Evolutionary conservation across 495 filamentous ascomycete species (phyloP), one percentile per base, ranked within the genome.

Genomic region (Bryoglossum gracile): DNA sequence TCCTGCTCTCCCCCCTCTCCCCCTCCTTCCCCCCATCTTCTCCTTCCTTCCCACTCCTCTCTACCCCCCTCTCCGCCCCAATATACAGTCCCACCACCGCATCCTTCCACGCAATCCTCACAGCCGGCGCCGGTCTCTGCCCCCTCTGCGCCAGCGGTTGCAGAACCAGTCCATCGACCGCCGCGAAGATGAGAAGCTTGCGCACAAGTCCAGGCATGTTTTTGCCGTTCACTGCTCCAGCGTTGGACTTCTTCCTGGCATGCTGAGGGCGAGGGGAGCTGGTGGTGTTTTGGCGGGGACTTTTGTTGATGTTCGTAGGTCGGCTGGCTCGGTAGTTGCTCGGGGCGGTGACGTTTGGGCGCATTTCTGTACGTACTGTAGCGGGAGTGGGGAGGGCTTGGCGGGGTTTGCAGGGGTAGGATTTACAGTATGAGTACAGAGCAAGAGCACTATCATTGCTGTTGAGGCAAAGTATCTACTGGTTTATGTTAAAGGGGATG

Each of bases 111-210:
- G 82, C 80, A 53, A 95, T 81, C 43, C 76, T 78, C 42, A 88
- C 69, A 21, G 77, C 58, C 35, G 66, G 55, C 13, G 65, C 47
- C 19, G 67, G 48, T 25, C 78, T 74, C 46, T 70, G 59, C 30
- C 72, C 75, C 65, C 75, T 60, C 63, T 68, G 65, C 22, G 65
- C 62, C 28, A 83, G 64, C 14, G 87, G 87, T 55, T 92, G 84
- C 26, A 97, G 71, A 51, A 95, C 71, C 18, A 97, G 74, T 25
- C 92, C 92, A 58, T 97, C 91, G 39, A 84, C 78, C 10, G 88
- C 81, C 38, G 90, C 90, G 66, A 84, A 82, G 52, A 95, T 76
- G 43, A 88, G 58, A 38, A 95, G 63, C 62, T 89, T 95, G 52
- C 87, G 82, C 55, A 82, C 77, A 46, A 94, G 65, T 57, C 77